Percentiles rank a stretch among this genome's conserved stretches.
These are phyloP conservation scores for Paecilomyces dactylethromorphus DNA, from an alignment of 2,329 filamentous ascomycete genomes.

Conservation along the genomic window DNA sequence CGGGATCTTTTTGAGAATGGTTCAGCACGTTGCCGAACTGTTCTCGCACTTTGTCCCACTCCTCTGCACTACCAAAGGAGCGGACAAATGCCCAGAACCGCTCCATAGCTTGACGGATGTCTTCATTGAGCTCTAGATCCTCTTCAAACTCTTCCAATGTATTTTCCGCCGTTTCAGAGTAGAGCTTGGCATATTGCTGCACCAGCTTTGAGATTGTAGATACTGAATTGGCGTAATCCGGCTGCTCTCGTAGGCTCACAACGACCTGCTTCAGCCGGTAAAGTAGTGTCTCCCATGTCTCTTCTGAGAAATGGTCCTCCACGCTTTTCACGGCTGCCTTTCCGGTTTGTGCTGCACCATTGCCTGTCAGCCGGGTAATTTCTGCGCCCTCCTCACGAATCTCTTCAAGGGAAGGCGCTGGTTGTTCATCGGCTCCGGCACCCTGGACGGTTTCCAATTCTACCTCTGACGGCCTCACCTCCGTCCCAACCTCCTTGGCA, in stretches of 20 bases:
- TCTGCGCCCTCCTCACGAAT: slow-evolving; percentile 53
- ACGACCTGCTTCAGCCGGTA: slow-evolving; percentile 72
- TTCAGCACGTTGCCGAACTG: slow-evolving; percentile 64
- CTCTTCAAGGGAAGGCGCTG: slow-evolving; percentile 55
- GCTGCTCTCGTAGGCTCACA: slow-evolving; percentile 63
- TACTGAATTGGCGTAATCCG: slow-evolving; percentile 81
- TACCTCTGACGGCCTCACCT: slow-evolving; percentile 61
- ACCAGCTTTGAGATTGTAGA: slow-evolving; percentile 70
- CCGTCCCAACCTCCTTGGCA: slow-evolving; percentile 66
- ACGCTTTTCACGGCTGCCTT: slow-evolving; percentile 62
- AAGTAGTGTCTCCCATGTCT: slow-evolving; percentile 66
- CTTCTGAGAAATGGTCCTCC: slow-evolving; percentile 64
- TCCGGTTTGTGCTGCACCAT: slow-evolving; percentile 32
- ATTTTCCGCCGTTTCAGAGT: slow-evolving; percentile 66
- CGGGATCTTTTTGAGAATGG: slow-evolving; percentile 68
- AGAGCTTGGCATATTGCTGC: slow-evolving; percentile 69
- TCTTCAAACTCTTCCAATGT: slow-evolving; percentile 60
- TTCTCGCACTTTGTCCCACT: slow-evolving; percentile 70
- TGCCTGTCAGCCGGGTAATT: slow-evolving; percentile 38
- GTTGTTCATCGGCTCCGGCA: slow-evolving; percentile 37
- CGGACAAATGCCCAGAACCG: slow-evolving; percentile 77
- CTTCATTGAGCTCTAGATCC: slow-evolving; percentile 66
- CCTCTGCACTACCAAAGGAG: slow-evolving; percentile 66
- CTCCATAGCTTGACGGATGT: slow-evolving; percentile 65
- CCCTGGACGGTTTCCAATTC: slow-evolving; percentile 50